Conservation (phyloP, 192 early-diverging fungal genomes). For the Coemansia sp. region DNA sequence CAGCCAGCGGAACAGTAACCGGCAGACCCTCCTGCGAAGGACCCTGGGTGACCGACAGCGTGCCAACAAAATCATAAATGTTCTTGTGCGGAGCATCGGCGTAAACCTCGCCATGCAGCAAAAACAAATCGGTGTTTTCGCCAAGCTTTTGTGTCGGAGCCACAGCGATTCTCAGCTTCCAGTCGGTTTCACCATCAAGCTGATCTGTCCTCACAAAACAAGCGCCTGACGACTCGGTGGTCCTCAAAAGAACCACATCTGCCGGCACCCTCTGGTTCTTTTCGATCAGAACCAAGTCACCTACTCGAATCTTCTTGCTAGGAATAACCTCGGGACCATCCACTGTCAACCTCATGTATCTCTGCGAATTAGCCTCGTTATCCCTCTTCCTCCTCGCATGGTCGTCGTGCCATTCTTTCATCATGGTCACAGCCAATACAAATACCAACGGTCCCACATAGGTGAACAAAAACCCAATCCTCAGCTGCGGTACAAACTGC, state of each 20-base stretch:
- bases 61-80: slow-evolving; percentile 89
- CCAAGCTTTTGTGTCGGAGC: slow-evolving; percentile 74
- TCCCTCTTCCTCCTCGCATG: slow-evolving; percentile 76
- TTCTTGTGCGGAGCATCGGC: slow-evolving; percentile 92
- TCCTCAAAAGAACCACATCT: slow-evolving; percentile 84
- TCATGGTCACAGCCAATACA: slow-evolving; percentile 86
- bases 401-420: slow-evolving; percentile 92
- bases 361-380: slow-evolving; percentile 86
- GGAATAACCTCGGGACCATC: slow-evolving; percentile 63
- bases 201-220: slow-evolving; percentile 97
- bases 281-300: slow-evolving; percentile 79
- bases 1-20: slow-evolving; percentile 65
- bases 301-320: slow-evolving; percentile 83
- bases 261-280: slow-evolving; percentile 92
- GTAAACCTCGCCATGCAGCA: slow-evolving; percentile 72
- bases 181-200: slow-evolving; percentile 96
- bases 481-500: slow-evolving; percentile 86
- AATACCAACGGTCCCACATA: slow-evolving; percentile 94
- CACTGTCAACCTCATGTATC: slow-evolving; percentile 65
- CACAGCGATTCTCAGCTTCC: slow-evolving; percentile 90
- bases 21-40: neutral
- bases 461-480: slow-evolving; percentile 80
- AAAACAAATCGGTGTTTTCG: slow-evolving; percentile 61
- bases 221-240: slow-evolving; percentile 77
- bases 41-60: slow-evolving; percentile 51